phyloP scores from a whole-genome alignment of 768 basidiomycete genomes.

The Mycena vitilis region DNA sequence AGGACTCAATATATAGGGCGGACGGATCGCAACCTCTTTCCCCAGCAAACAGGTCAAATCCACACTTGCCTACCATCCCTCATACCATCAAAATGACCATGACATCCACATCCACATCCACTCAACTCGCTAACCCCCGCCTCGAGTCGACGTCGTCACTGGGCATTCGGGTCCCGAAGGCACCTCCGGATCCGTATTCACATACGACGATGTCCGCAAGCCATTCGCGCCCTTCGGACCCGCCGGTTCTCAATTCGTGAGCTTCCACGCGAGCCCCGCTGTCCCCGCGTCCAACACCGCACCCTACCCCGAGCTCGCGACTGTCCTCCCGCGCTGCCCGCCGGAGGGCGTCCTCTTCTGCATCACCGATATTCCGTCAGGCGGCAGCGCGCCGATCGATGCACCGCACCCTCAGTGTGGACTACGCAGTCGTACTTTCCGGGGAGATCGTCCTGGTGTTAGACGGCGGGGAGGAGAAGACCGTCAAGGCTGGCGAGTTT shows the following conservation, averaged over 20 bases:
- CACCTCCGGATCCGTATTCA: conserved; percentile 25
- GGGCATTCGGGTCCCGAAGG: conserved; percentile 13
- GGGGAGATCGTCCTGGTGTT: conserved; percentile 28
- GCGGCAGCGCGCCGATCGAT: conserved; percentile 31
- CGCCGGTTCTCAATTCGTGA: conserved; percentile 6
- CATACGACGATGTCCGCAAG: conserved; percentile 17
- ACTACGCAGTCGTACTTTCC: conserved; percentile 31
- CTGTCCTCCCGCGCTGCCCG: conserved; percentile 22
- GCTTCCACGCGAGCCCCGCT: conserved; percentile 25
- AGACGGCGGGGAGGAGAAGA: conserved; percentile 27
- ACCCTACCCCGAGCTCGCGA: conserved; percentile 20
- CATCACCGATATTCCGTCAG: conserved; percentile 15
- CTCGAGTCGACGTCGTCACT: conserved; percentile 21
- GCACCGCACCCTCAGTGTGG: conserved; percentile 32
- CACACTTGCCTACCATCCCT: no score
- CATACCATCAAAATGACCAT: background rate
- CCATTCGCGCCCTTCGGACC: conserved; percentile 24
- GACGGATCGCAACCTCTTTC: no score
- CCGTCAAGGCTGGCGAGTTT: conserved; percentile 26
- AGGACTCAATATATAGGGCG: no score
- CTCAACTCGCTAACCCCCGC: conserved; percentile 10
- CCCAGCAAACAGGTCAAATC: no score
- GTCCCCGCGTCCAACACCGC: conserved; percentile 27
- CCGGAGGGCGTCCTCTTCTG: conserved; percentile 25
- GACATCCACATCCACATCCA: conserved; percentile 3